Evolutionary conservation across 306 rosid genomes (phyloP).

Genomic region (Cicer yamashitae): DNA sequence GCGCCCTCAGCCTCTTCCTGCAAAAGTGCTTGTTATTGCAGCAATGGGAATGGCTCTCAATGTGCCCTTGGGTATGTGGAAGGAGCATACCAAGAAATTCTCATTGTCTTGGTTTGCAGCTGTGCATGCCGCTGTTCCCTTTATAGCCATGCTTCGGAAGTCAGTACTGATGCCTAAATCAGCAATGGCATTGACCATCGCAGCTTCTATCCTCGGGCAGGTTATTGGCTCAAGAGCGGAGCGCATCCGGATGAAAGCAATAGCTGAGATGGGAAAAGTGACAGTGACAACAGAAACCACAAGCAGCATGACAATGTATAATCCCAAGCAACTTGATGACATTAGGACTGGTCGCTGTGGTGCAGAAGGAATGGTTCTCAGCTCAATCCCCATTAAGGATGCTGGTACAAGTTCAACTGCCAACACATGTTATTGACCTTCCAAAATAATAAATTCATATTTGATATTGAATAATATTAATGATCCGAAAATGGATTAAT

Average conservation of each 20-base stretch:
- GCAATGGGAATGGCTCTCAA: constrained; percentile 84
- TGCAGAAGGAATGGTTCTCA: constrained; percentile 53
- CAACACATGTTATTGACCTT: constrained; percentile 55
- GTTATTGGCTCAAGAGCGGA: constrained; percentile 86
- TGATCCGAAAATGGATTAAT: constrained; percentile 24
- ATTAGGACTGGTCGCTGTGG: constrained; percentile 52
- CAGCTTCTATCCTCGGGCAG: constrained; percentile 83
- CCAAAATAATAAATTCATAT: constrained; percentile 25
- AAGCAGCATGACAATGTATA: constrained; percentile 37
- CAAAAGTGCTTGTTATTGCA: constrained; percentile 81
- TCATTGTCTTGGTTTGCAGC: constrained; percentile 81
- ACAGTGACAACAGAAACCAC: constrained; percentile 39
- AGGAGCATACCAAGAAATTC: constrained; percentile 76
- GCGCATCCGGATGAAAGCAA: constrained; percentile 63
- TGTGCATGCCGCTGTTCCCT: constrained; percentile 87
- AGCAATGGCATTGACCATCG: constrained; percentile 83
- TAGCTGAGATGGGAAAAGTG: constrained; percentile 57
- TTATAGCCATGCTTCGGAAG: constrained; percentile 82
- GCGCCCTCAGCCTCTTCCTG: constrained; percentile 89
- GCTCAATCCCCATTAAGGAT: constrained; percentile 53
- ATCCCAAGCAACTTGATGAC: constrained; percentile 44
- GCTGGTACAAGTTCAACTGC: constrained; percentile 54
- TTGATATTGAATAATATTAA: constrained; percentile 31
- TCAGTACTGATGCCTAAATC: constrained; percentile 86
- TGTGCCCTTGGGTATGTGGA: constrained; percentile 87